phyloP scores from a whole-genome alignment of 352 stramenopile genomes.

The Globisporangium echinulatum region DNA sequence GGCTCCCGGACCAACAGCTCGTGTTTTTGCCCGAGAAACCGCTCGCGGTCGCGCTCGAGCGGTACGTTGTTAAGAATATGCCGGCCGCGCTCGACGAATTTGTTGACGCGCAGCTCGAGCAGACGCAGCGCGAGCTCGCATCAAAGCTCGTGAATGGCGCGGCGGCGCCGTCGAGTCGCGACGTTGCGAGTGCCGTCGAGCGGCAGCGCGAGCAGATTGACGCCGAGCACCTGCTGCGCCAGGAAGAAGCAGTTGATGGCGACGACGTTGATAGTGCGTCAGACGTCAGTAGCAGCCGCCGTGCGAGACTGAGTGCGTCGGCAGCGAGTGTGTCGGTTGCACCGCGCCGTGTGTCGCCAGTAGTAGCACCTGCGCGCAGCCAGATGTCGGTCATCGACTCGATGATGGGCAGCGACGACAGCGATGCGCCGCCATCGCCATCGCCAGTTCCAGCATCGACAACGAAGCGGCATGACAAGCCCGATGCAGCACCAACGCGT shows the following conservation, averaged over 20 bases:
- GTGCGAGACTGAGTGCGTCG: background rate
- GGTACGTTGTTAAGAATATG: conserved; percentile 82
- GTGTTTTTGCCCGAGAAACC: conserved; percentile 68
- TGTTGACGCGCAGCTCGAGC: conserved; percentile 54
- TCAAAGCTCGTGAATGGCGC: conserved; percentile 22
- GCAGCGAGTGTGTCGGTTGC: background rate
- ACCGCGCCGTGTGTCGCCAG: conserved; percentile 2
- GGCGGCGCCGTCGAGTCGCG: conserved; percentile 38
- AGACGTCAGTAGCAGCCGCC: background rate
- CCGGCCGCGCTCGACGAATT: conserved; percentile 73
- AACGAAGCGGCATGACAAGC: background rate
- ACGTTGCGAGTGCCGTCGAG: conserved; percentile 57
- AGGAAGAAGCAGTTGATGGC: conserved; percentile 39
- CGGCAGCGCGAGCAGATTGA: conserved; percentile 60
- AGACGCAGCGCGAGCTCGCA: conserved; percentile 62
- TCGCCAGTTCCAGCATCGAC: conserved; percentile 1
- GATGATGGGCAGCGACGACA: conserved; percentile 11
- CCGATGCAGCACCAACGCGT: conserved; percentile 10
- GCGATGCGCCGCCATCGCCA: conserved; percentile 6
- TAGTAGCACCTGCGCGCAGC: background rate
- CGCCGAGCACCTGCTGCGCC: conserved; percentile 39
- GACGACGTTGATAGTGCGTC: conserved; percentile 1
- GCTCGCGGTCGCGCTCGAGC: conserved; percentile 62
- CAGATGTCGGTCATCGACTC: conserved; percentile 6
- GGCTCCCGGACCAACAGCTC: conserved; percentile 59